Conservation (phyloP, 768 basidiomycete species). For the Rhodotorula diobovata region DNA sequence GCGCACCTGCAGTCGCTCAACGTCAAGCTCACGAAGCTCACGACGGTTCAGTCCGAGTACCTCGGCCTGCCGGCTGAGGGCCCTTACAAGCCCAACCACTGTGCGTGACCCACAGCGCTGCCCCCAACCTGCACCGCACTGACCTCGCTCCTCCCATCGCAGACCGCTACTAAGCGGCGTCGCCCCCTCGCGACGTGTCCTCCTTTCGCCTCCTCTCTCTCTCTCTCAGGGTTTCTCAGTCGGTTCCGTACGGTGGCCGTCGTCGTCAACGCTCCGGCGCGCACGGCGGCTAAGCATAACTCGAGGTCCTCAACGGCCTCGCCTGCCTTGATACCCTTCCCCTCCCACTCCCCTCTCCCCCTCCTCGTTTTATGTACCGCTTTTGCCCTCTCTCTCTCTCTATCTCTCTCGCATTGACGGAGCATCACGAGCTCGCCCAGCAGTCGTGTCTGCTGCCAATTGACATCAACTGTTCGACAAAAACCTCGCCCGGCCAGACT, state of each 20-base stretch:
- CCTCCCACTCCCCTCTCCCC: neutral
- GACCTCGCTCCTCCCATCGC: neutral
- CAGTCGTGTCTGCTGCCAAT: no score
- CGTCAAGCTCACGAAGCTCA: slow-evolving; percentile 65
- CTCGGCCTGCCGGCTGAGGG: slow-evolving; percentile 82
- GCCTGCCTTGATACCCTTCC: neutral
- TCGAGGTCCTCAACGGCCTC: neutral
- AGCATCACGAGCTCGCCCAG: neutral
- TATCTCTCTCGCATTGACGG: neutral
- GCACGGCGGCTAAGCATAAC: neutral
- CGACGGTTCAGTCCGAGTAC: slow-evolving; percentile 67
- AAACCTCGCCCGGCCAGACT: no score
- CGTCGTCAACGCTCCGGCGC: no score
- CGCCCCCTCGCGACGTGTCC: no score
- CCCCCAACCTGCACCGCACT: neutral
- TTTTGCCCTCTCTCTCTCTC: neutral
- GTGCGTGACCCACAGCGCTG: neutral
- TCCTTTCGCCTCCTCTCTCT: neutral
- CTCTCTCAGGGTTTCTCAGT: neutral
- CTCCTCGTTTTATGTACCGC: neutral
- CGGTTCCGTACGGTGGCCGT: neutral
- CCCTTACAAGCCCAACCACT: slow-evolving; percentile 67
- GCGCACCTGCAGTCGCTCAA: slow-evolving; percentile 87
- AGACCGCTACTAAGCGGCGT: slow-evolving; percentile 20
- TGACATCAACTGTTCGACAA: no score